Evolutionary conservation across 2,329 filamentous ascomycete genomes (phyloP).

Genomic region (Diplodia mutila): DNA sequence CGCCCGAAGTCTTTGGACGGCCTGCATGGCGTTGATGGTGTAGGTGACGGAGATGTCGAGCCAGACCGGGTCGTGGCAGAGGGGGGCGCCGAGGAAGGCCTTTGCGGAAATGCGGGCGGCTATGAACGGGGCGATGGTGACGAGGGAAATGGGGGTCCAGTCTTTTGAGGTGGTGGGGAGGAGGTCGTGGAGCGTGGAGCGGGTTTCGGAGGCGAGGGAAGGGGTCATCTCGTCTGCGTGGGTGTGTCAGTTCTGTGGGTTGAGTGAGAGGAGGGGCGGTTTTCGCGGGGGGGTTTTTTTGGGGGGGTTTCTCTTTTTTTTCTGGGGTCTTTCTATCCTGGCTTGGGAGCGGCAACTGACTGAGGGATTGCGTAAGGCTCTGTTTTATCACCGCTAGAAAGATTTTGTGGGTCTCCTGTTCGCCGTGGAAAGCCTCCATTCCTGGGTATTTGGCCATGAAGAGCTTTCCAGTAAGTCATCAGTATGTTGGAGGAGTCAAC

Average conservation of each 20-base stretch:
- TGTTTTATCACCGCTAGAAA: not conserved
- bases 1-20: constrained; percentile 39
- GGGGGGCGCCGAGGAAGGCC: constrained; percentile 42
- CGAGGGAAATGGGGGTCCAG: constrained; percentile 32
- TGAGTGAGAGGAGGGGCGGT: too few relatives aligned
- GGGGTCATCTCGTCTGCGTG: not conserved
- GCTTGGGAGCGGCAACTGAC: not conserved
- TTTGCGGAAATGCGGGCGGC: constrained; percentile 39
- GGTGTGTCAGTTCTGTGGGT: not conserved
- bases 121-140: constrained; percentile 43
- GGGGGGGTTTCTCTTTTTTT: too few relatives aligned
- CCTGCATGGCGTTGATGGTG: constrained; percentile 42
- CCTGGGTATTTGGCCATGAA: not conserved
- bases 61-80: constrained; percentile 47
- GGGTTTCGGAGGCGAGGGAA: not conserved
- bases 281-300: too few relatives aligned
- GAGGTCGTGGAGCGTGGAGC: not conserved
- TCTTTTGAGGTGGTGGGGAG: constrained; percentile 6
- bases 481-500: not conserved
- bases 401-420: not conserved
- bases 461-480: not conserved
- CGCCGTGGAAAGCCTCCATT: not conserved
- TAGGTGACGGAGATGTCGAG: constrained; percentile 41
- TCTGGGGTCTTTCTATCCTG: not conserved
- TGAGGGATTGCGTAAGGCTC: not conserved